Evolutionary conservation across 179 eudicot genomes (phyloP), one percentile per base, ranked within the genome.

Genomic region (Silene coronaria): DNA sequence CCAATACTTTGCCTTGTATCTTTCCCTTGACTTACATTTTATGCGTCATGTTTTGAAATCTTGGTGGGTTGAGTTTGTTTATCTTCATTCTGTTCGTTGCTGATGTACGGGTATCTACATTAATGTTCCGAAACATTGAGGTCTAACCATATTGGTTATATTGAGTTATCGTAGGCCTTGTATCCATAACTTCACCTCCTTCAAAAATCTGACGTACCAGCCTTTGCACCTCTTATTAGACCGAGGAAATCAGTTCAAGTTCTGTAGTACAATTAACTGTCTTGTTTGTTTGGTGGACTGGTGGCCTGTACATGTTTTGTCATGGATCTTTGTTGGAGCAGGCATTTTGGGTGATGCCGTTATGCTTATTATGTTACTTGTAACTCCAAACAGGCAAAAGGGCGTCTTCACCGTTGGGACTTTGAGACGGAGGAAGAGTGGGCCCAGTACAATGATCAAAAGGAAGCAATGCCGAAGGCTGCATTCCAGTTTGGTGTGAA

Each of bases 381-480:
- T 22, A 65, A 72, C 59, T 73, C 17, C 71, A 32, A 65, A 77
- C 86, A 94, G 98, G 98, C 97, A 28, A 94, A 94, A 84, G 98
- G 98, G 12, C 92, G 98, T 36, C 97, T 94, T 73, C 98, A 92
- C 73, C 82, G 93, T 55, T 91, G 98, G 97, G 97, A 92, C 81
- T 94, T 94, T 84, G 97, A 94, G 84, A 90, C 98, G 5, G 97
- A 92, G 69, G 97, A 90, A 74, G 98, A 94, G 76, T 94, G 98
- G 98, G 98, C 98, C 11, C 86, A 80, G 73, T 94, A 94, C 89
- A 92, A 94, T 34, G 98, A 94, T 76, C 95, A 92, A 76, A 94
- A 92, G 84, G 99, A 95, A 83, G 99, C 99, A 80, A 94, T 92
- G 98, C 98, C 98, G 0, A 94, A 94, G 84, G 97, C 96, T 71